These are phyloP conservation scores for Domatiomyces globalis DNA, from an alignment of 2,329 filamentous ascomycete genomes.

Conservation along the genomic window DNA sequence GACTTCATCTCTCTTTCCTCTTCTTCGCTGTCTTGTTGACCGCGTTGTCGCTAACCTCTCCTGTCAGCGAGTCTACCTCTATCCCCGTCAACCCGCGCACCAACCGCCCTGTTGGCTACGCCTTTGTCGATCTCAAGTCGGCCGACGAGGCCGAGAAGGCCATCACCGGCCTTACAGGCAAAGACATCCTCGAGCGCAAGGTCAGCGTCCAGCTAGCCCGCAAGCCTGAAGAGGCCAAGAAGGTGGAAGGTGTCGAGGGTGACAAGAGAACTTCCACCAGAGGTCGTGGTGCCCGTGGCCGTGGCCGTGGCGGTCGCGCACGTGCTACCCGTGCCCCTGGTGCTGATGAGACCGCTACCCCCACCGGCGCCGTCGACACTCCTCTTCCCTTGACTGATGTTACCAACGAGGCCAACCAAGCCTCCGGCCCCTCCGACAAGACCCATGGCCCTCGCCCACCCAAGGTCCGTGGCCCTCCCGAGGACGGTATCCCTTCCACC, in stretches of 20 bases:
- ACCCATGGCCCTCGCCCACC: slow-evolving; percentile 41
- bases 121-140: slow-evolving; percentile 94
- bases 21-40: background rate
- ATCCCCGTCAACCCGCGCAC: slow-evolving; percentile 99
- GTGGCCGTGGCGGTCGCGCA: slow-evolving; percentile 51
- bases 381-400: slow-evolving; percentile 47
- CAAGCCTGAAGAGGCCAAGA: slow-evolving; percentile 82
- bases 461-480: slow-evolving; percentile 84
- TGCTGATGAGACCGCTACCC: slow-evolving; percentile 24
- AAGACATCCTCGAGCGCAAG: slow-evolving; percentile 97
- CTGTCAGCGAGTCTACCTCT: slow-evolving; percentile 79
- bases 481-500: slow-evolving; percentile 95
- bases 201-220: slow-evolving; percentile 96
- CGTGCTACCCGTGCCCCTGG: slow-evolving; percentile 56
- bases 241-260: slow-evolving; percentile 53
- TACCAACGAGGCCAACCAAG: slow-evolving; percentile 34
- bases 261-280: slow-evolving; percentile 42
- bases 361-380: slow-evolving; percentile 30
- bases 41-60: slow-evolving; percentile 13
- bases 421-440: slow-evolving; percentile 17
- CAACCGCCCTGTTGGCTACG: slow-evolving; percentile 94
- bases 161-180: slow-evolving; percentile 87
- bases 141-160: slow-evolving; percentile 89
- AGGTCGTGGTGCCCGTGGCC: slow-evolving; percentile 46
- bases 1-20: slow-evolving; percentile 22